Evolutionary conservation across 768 basidiomycete genomes (phyloP).

Genomic region (Guyanaporus albipodus): DNA sequence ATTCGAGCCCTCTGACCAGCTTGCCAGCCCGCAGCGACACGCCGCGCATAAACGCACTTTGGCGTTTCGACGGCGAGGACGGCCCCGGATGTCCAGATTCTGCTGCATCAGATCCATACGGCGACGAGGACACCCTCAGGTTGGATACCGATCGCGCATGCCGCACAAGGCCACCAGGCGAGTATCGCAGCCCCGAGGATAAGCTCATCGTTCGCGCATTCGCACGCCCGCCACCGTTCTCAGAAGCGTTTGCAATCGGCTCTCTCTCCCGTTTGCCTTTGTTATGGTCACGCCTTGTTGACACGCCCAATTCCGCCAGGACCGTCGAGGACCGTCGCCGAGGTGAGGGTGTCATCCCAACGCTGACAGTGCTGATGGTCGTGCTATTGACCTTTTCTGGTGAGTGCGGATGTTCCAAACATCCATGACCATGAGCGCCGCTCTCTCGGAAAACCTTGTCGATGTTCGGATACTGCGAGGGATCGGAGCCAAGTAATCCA

Average conservation of each 20-base stretch:
- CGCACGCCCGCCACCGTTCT: not conserved
- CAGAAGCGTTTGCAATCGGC: not conserved
- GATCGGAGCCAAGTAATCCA: not conserved
- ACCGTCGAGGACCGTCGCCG: conserved; percentile 30
- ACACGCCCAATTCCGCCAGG: conserved; percentile 2
- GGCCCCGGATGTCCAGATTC: conserved; percentile 6
- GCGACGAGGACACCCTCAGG: conserved; percentile 13
- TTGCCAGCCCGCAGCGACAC: conserved; percentile 34
- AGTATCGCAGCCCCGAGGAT: not conserved
- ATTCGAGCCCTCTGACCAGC: conserved; percentile 37
- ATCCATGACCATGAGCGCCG: not conserved
- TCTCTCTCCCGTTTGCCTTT: conserved; percentile 5
- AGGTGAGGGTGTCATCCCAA: conserved; percentile 9
- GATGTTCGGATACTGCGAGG: conserved; percentile 21
- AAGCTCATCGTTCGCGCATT: not conserved
- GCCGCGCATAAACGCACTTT: conserved; percentile 29
- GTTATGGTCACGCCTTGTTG: conserved; percentile 3
- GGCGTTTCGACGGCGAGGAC: conserved; percentile 23
- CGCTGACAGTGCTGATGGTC: conserved; percentile 25
- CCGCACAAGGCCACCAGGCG: conserved; percentile 10
- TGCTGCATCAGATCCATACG: conserved; percentile 10
- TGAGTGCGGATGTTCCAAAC: conserved; percentile 2
- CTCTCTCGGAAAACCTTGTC: conserved; percentile 16
- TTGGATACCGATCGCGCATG: conserved; percentile 27
- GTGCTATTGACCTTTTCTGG: conserved; percentile 9